These are phyloP conservation scores for Cicer arietinum DNA, from an alignment of 306 rosid species.

Conservation along the genomic window DNA sequence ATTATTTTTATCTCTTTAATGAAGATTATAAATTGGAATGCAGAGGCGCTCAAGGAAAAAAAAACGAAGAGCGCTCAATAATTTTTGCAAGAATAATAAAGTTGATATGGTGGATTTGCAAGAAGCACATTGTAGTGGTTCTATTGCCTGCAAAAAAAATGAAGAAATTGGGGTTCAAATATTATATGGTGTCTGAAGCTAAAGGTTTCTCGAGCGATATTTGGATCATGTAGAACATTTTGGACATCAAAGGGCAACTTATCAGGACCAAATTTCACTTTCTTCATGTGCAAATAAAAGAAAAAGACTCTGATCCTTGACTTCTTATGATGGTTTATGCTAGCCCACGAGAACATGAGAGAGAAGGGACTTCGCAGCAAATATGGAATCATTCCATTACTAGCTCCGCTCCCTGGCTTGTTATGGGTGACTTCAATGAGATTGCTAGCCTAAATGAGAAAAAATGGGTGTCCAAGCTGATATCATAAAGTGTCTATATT, in stretches of 20 bases:
- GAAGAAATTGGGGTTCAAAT: no score
- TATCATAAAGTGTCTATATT: no score
- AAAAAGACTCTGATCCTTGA: background rate
- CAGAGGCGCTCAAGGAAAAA: background rate
- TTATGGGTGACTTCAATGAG: background rate
- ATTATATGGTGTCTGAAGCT: no score
- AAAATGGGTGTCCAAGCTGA: no score
- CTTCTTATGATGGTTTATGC: no score
- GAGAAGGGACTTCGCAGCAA: no score
- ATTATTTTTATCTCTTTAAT: background rate
- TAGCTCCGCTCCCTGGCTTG: background rate
- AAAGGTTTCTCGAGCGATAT: no score
- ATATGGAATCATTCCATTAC: background rate
- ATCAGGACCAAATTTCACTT: background rate
- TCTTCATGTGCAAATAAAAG: no score
- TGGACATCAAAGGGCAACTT: no score
- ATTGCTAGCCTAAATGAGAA: background rate
- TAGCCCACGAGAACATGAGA: no score
- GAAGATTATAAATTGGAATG: background rate
- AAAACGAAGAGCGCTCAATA: no score
- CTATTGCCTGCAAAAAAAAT: background rate
- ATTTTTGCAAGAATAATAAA: background rate
- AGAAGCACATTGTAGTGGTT: background rate
- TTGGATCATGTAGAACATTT: no score
- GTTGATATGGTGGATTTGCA: background rate